Evolutionary conservation across 2,329 filamentous ascomycete species (phyloP), one percentile per base, ranked within the genome.

Genomic region (Cladosporium sp.): DNA sequence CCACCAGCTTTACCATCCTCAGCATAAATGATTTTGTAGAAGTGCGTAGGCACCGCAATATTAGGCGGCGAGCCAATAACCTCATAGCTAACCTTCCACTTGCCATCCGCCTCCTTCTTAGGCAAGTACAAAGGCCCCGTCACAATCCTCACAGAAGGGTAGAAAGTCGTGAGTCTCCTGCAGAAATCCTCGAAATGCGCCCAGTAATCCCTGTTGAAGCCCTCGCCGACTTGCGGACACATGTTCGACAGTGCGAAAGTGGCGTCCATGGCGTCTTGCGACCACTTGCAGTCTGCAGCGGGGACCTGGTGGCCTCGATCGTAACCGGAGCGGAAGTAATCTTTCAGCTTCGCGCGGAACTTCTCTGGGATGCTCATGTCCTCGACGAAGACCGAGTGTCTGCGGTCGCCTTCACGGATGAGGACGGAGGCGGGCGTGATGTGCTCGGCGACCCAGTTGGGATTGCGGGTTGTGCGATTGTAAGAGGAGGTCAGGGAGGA

Each of bases 131-230:
- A 76, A 2, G 94, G 94, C 0, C 94, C 94, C 0, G 94, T 99
- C 57, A 97, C 90, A 65, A 97, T 87, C 61, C 94, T 83, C 24
- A 99, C 93, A 40, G 84, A 89, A 1, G 93, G 92, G 71, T 97
- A 99, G 55, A 79, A 82, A 47, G 79, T 76, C 0, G 92, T 93
- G 63, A 99, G 79, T 17, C 91, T 80, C 9, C 94, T 84, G 76
- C 93, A 97, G 70, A 97, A 99, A 70, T 97, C 93, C 77, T 99
- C 94, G 65, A 99, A 92, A 74, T 99, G 94, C 36, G 94, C 89
- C 94, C 94, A 99, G 83, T 99, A 99, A 77, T 99, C 94, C 52
- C 94, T 84, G 78, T 99, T 99, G 81, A 99, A 99, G 59, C 94
- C 94, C 71, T 97, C 91, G 64, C 94, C 94, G 28, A 99, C 94